Conservation (phyloP, 139 green algal genomes). For the Dunaliella primolecta region DNA sequence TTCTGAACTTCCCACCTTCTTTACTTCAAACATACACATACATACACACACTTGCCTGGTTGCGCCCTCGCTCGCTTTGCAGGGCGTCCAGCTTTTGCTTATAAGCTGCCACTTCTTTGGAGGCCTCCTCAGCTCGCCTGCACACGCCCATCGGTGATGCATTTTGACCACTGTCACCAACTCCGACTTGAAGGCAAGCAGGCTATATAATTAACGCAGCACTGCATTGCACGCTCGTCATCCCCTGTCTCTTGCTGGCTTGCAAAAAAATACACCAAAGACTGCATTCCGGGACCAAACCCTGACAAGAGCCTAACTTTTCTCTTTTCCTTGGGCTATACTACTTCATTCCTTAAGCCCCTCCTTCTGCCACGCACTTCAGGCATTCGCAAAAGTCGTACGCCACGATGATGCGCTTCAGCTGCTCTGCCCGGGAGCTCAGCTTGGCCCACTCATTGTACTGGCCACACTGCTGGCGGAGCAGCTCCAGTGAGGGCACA, state of each 20-base stretch:
- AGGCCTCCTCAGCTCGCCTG: slow-evolving; percentile 12
- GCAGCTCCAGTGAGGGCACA: slow-evolving; percentile 78
- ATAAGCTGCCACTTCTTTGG: slow-evolving; percentile 7
- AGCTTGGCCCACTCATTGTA: slow-evolving; percentile 80
- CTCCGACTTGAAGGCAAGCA: too few species aligned
- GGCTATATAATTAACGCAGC: too few species aligned
- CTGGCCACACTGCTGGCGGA: slow-evolving; percentile 74
- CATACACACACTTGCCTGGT: slow-evolving; percentile 32
- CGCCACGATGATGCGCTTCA: slow-evolving; percentile 83
- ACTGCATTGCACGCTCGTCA: too few species aligned
- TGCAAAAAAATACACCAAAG: too few species aligned
- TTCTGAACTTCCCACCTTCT: too few species aligned
- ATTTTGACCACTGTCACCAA: too few species aligned
- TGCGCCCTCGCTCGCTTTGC: slow-evolving; percentile 37
- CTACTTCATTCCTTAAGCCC: too few species aligned
- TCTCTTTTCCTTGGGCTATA: too few species aligned
- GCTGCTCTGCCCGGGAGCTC: slow-evolving; percentile 35
- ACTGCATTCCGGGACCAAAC: too few species aligned
- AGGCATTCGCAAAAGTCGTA: slow-evolving; percentile 63
- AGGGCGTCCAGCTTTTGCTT: slow-evolving; percentile 9
- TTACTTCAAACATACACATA: neutral
- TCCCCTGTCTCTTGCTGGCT: too few species aligned
- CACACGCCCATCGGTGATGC: too few species aligned
- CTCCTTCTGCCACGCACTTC: slow-evolving; percentile 31
- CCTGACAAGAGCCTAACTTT: too few species aligned